phyloP scores from a whole-genome alignment of 2,329 filamentous ascomycete genomes.

The Microsporum canis region DNA sequence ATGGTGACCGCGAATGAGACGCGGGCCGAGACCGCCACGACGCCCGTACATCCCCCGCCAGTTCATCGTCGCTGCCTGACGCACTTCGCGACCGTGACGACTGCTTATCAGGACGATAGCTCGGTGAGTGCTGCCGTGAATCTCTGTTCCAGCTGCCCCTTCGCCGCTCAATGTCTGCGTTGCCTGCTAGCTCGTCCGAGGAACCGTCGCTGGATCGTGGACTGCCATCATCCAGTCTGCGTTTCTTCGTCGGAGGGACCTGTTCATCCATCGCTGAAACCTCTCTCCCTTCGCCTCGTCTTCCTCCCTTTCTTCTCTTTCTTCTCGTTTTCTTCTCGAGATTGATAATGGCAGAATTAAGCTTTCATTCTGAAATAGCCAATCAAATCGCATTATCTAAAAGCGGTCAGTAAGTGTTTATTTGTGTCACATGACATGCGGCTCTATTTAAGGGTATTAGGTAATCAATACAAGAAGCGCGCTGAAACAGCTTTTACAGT shows the following conservation, averaged over 20 bases:
- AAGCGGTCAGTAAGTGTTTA: not conserved
- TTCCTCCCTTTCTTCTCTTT: not conserved
- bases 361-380: not conserved
- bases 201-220: constrained; percentile 22
- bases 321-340: not conserved
- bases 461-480: not conserved
- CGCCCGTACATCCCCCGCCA: constrained; percentile 28
- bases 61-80: constrained; percentile 38
- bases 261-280: constrained; percentile 6
- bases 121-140: not conserved
- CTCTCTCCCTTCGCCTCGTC: not conserved
- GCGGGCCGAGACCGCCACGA: constrained; percentile 21
- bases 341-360: not conserved
- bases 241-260: constrained; percentile 21
- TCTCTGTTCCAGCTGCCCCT: constrained; percentile 26
- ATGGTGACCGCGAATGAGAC: constrained; percentile 20
- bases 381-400: constrained; percentile 9
- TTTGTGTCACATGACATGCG: not conserved
- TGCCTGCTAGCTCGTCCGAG: constrained; percentile 31
- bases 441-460: not conserved
- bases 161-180: constrained; percentile 26
- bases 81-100: constrained; percentile 15
- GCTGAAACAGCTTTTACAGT: not conserved
- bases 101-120: constrained; percentile 10
- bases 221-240: constrained; percentile 22